Conservation (phyloP, 2,329 filamentous ascomycete genomes). For the Phyllosticta capitalensis region DNA sequence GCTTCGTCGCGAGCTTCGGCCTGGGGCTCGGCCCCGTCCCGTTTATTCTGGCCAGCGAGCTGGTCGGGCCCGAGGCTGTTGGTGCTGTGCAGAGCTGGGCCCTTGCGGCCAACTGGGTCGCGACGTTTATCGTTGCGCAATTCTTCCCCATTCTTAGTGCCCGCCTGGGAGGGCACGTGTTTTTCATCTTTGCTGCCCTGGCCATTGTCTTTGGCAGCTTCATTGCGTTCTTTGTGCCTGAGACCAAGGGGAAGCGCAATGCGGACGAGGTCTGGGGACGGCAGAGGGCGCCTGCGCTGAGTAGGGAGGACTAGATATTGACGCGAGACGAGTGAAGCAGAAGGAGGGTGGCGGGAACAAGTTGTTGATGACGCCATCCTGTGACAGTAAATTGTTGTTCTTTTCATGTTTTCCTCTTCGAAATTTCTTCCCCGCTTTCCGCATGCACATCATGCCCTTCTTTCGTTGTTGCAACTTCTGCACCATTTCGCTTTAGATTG, state of each 20-base stretch:
- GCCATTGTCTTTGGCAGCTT: constrained; percentile 62
- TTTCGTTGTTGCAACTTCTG: too few relatives aligned
- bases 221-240: constrained; percentile 65
- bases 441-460: too few relatives aligned
- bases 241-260: constrained; percentile 77
- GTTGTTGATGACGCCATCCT: too few relatives aligned
- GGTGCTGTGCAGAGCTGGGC: constrained; percentile 86
- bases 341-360: too few relatives aligned
- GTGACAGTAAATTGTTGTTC: too few relatives aligned
- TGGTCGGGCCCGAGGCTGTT: constrained; percentile 83
- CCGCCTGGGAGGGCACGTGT: constrained; percentile 71
- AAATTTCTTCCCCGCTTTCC: too few relatives aligned
- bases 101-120: constrained; percentile 76
- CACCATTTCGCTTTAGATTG: too few relatives aligned
- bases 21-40: constrained; percentile 88
- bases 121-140: constrained; percentile 86
- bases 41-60: constrained; percentile 85
- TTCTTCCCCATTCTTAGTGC: constrained; percentile 87
- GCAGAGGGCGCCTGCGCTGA: constrained; percentile 40
- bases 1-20: constrained; percentile 84
- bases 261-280: constrained; percentile 83
- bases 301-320: constrained; percentile 21
- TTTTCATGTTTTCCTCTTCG: too few relatives aligned
- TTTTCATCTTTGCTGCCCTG: constrained; percentile 79
- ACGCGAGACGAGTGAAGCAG: not conserved